Conservation (phyloP, 768 basidiomycete species). For the Auriculariales sp. region DNA sequence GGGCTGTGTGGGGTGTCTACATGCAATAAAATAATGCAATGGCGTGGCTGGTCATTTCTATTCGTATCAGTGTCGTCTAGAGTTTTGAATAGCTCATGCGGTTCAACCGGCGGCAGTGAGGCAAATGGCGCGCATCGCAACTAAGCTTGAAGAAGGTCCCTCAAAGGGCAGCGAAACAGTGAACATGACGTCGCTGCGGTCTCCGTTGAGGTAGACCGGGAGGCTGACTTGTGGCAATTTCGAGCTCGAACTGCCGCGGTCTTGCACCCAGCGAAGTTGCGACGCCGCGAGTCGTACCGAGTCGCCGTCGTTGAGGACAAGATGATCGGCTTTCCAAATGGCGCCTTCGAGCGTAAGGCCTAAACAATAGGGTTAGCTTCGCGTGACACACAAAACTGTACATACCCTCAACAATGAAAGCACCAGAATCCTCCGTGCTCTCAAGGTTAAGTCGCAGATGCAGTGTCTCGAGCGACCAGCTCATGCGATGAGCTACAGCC, state of each 20-base stretch:
- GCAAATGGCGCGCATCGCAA: conserved; percentile 82
- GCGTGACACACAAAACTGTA: conserved; percentile 2
- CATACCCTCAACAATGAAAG: conserved; percentile 82
- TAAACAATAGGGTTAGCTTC: conserved; percentile 17
- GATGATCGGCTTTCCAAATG: conserved; percentile 48
- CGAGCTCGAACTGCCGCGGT: conserved; percentile 24
- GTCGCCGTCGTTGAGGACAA: conserved; percentile 77
- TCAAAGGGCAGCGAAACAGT: conserved; percentile 77
- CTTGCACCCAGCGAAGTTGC: conserved; percentile 77
- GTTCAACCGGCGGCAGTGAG: conserved; percentile 68
- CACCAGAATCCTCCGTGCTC: conserved; percentile 56
- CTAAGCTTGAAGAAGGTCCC: conserved; percentile 45
- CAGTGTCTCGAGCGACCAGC: conserved; percentile 86
- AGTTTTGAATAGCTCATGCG: neutral
- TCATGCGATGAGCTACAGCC: conserved; percentile 83
- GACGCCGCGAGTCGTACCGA: conserved; percentile 65
- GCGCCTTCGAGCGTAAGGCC: conserved; percentile 85
- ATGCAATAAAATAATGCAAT: too few species aligned
- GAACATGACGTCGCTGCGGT: conserved; percentile 82
- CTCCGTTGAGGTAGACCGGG: conserved; percentile 85
- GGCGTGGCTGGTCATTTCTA: too few species aligned
- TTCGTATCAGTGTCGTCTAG: neutral
- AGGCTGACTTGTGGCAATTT: conserved; percentile 46
- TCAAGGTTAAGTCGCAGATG: conserved; percentile 70
- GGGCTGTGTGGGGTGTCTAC: too few species aligned